Base-by-base conservation (phyloP, 1,139 yeast species). In the Petasospora fabianii region DNA sequence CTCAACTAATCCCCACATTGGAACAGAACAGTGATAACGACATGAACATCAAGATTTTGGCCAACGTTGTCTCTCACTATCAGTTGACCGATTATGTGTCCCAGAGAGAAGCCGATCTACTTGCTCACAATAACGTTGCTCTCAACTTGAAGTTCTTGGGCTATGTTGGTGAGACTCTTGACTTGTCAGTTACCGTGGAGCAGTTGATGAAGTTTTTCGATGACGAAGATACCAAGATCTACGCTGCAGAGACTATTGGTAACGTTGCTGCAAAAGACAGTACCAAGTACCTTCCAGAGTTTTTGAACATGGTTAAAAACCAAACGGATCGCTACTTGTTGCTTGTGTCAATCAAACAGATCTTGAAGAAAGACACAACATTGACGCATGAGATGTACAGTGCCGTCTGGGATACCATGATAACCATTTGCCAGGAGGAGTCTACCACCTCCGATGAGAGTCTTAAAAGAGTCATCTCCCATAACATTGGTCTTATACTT, bases 191-290 rank as follows among this genome's bases (percentile, higher is more conserved):
- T n/a, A 32, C 47, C 7, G 43, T 46, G 29, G 55, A 52, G 2
- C 46, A 50, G 28, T 35, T 54, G 10, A 34, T 42, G 18, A 16
- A 22, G 8, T 51, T 45, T 30, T 54, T 54, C 18, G 38, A 53
- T 5, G 72, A 73, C 34, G 75, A 69, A 14, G 57, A 59, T 6
- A 57, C 72, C 9, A 67, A 67, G 39, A 47, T 62, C 16, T 74
- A 75, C 6, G 69, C 80, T 1, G 74, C 84, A 0, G 68, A 69
- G 34, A 67, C 84, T 0, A 59, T 79, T 28, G 84, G 86, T 1
- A 66, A 71, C 12, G 55, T 75, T 21, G 66, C 72, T 7, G 62
- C 71, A 10, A 60, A 62, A 24, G 64, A 73, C 44, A 50, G 68
- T 7, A 51, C 55, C 1, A 48, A 46, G 3, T 65, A 70, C 43